These are phyloP conservation scores for Cephalotrichum gorgonifer DNA, from an alignment of 2,329 filamentous ascomycete genomes.

Conservation along the genomic window DNA sequence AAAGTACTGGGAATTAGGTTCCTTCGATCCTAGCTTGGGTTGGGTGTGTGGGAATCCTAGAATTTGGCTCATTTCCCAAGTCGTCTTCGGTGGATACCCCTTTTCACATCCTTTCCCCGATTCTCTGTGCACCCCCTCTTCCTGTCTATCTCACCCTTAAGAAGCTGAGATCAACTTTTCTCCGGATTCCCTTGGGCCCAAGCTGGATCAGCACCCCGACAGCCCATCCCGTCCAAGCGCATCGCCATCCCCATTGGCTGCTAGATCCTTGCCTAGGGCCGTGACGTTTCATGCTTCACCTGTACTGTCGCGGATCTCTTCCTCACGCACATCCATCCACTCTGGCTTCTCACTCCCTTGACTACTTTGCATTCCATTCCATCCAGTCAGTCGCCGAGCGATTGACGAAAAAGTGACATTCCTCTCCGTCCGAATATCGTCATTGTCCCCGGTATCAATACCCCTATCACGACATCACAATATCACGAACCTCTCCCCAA, in stretches of 20 bases:
- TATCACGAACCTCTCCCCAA: neutral
- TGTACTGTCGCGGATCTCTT: slow-evolving; percentile 17
- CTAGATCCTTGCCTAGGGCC: slow-evolving; percentile 12
- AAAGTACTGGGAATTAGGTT: neutral
- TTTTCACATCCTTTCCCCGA: neutral
- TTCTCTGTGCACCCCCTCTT: neutral
- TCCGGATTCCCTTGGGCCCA: neutral
- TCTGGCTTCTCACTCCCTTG: slow-evolving; percentile 1
- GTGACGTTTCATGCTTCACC: slow-evolving; percentile 19
- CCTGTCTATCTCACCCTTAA: too few relatives aligned
- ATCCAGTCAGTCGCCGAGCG: neutral
- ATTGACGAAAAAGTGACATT: neutral
- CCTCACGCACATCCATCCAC: slow-evolving; percentile 5
- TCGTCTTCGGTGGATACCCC: neutral
- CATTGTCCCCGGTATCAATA: neutral
- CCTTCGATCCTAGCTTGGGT: neutral
- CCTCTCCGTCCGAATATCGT: neutral
- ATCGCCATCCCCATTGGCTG: slow-evolving; percentile 10
- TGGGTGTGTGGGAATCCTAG: neutral
- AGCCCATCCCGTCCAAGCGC: neutral
- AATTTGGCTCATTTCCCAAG: neutral
- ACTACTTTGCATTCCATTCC: neutral
- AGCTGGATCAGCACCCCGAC: neutral
- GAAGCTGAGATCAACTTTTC: neutral
- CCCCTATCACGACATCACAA: neutral